Evolutionary conservation across 2,329 filamentous ascomycete species (phyloP).

Genomic region (Fusarium avenaceum): DNA sequence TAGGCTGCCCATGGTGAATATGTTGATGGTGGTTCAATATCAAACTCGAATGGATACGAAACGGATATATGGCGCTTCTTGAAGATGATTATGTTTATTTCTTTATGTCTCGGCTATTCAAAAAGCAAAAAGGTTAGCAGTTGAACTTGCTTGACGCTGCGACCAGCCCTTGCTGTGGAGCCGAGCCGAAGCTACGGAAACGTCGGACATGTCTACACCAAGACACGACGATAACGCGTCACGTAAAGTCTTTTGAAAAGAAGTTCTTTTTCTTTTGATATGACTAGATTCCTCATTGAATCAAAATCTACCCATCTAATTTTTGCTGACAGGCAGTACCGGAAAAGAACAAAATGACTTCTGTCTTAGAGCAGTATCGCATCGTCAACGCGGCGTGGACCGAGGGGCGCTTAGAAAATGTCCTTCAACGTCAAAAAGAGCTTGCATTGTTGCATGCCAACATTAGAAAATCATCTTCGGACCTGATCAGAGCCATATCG

Average conservation of each 20-base stretch:
- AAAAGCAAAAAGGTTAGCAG: background rate
- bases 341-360: conserved; percentile 65
- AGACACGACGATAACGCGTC: background rate
- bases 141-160: background rate
- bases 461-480: background rate
- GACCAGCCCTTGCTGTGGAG: background rate
- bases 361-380: conserved; percentile 25
- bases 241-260: background rate
- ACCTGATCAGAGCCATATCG: background rate
- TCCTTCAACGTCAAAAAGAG: conserved; percentile 16
- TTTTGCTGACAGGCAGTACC: background rate
- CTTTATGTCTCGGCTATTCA: background rate
- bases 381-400: background rate
- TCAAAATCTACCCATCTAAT: background rate
- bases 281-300: too few relatives aligned
- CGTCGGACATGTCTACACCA: background rate
- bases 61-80: background rate
- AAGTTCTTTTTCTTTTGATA: background rate
- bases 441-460: conserved; percentile 8
- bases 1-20: background rate
- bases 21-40: background rate
- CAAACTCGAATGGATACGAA: background rate
- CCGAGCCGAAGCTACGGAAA: conserved; percentile 5
- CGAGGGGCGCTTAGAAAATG: conserved; percentile 5
- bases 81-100: background rate